Conservation (phyloP, 75 land plant species). For the Gnetum montanum region DNA sequence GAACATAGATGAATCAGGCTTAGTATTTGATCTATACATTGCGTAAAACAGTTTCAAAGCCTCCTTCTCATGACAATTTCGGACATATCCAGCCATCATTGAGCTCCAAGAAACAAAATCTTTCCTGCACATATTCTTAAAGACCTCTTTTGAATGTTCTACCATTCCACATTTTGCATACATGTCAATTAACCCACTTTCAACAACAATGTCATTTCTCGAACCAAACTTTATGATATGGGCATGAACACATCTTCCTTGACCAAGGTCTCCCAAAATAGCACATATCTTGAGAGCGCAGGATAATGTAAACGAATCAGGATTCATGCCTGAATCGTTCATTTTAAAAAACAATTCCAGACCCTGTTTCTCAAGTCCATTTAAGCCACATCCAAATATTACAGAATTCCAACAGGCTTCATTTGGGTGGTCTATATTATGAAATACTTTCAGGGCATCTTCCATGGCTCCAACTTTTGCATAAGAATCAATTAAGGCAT, state of each 20-base stretch:
- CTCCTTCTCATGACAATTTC: slow-evolving; percentile 20
- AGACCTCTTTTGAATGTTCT: slow-evolving; percentile 27
- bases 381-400: slow-evolving; percentile 37
- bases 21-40: slow-evolving; percentile 13
- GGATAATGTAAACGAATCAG: slow-evolving; percentile 31
- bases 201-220: slow-evolving; percentile 27
- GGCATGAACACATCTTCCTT: slow-evolving; percentile 24
- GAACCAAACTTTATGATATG: slow-evolving; percentile 24
- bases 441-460: slow-evolving; percentile 20
- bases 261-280: slow-evolving; percentile 12
- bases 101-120: slow-evolving; percentile 25
- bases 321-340: slow-evolving; percentile 8
- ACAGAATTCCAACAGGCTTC: slow-evolving; percentile 36
- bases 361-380: slow-evolving; percentile 18
- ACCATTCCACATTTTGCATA: slow-evolving; percentile 33
- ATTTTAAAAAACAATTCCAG: slow-evolving; percentile 15
- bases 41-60: slow-evolving; percentile 14
- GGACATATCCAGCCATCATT: slow-evolving; percentile 16
- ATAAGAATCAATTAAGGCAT: slow-evolving; percentile 9
- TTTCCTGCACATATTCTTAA: slow-evolving; percentile 11
- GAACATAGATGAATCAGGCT: slow-evolving; percentile 29
- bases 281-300: slow-evolving; percentile 32
- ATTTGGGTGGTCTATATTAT: slow-evolving; percentile 17
- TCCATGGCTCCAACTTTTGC: slow-evolving; percentile 13
- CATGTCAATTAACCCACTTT: slow-evolving; percentile 30